Evolutionary conservation across 805 yeast genomes (phyloP), one percentile per base, ranked within the genome.

Genomic region (Kluyveromyces siamensis): DNA sequence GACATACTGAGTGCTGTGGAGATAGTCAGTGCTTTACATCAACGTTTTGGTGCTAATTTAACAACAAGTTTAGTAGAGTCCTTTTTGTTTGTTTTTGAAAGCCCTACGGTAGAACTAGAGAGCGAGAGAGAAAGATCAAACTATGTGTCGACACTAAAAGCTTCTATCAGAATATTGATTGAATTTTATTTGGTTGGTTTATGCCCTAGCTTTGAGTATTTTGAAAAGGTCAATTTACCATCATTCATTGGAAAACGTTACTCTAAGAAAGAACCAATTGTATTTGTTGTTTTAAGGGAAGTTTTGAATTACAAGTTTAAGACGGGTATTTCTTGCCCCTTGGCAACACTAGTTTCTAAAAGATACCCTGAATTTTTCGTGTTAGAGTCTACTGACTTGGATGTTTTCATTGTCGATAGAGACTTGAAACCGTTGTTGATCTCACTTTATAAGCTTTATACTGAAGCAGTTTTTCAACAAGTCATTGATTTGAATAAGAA

Each of bases 21-120:
- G 55, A 74, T 88, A 1, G 72, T 83, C 0, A 77, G 87, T 38
- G 82, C 81, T 0, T 66, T 89, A 17, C 96, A 88, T 66, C 96
- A 85, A 63, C 70, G 96, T 48, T 88, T 89, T 59, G 58, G 69
- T 2, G 46, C 53, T 0, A 54, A 63, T 2, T 84, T 86, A 61
- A 76, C 90, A 0, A 76, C 79, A 1, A 59, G 52, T 10, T 58
- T 81, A 35, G 64, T 76, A 49, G 62, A 70, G 6, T 64, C 71
- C 54, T 70, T 77, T 48, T 64, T 73, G 2, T 62, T 67, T 19
- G 68, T 68, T n/a, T 61, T 79, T 21, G 60, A 68, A 7, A 66
- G 59, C 39, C 74, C 72, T 11, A 37, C 48, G 6, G 51, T 39
- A 3, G 56, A 53, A 2, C 37, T 50, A 1, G 52, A 57, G 2